Conservation (phyloP, 2,329 filamentous ascomycete genomes). For the Calycina marina region DNA sequence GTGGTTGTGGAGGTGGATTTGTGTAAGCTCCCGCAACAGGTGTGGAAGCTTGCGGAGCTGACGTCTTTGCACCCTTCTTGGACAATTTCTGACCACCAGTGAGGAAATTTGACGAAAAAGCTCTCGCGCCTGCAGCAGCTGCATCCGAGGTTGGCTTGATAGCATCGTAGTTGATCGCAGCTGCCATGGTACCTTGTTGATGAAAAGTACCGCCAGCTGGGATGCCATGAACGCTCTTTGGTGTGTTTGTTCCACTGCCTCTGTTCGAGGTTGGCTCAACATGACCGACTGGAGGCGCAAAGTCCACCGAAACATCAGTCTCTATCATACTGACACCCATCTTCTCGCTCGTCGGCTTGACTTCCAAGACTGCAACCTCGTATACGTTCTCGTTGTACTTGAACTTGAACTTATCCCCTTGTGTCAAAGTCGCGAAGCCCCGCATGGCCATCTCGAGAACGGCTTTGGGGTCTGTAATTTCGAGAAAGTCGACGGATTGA, state of each 20-base stretch:
- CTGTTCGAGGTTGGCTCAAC: constrained; percentile 60
- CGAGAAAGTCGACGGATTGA: constrained; percentile 83
- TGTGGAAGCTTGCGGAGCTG: constrained; percentile 58
- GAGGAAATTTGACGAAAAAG: constrained; percentile 62
- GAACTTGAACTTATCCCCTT: constrained; percentile 91
- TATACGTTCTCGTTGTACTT: constrained; percentile 91
- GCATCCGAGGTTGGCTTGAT: constrained; percentile 67
- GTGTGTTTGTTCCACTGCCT: constrained; percentile 73
- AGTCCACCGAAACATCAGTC: constrained; percentile 92
- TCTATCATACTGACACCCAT: constrained; percentile 90
- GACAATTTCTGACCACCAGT: constrained; percentile 69
- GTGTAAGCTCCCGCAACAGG: constrained; percentile 46
- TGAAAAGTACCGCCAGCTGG: constrained; percentile 64
- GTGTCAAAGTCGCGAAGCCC: constrained; percentile 86
- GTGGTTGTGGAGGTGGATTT: constrained; percentile 17
- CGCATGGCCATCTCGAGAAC: constrained; percentile 94
- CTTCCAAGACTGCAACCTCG: constrained; percentile 83
- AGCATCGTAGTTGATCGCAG: constrained; percentile 89
- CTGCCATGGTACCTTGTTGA: constrained; percentile 84
- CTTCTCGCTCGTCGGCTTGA: constrained; percentile 71
- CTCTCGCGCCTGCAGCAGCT: constrained; percentile 45
- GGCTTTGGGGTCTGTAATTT: constrained; percentile 93
- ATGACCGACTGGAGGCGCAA: constrained; percentile 86
- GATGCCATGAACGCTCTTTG: constrained; percentile 49
- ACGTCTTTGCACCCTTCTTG: constrained; percentile 67